Evolutionary conservation across 148 eudicot genomes (phyloP), one percentile per base, ranked within the genome.

Genomic region (Amaranthus cruentus): DNA sequence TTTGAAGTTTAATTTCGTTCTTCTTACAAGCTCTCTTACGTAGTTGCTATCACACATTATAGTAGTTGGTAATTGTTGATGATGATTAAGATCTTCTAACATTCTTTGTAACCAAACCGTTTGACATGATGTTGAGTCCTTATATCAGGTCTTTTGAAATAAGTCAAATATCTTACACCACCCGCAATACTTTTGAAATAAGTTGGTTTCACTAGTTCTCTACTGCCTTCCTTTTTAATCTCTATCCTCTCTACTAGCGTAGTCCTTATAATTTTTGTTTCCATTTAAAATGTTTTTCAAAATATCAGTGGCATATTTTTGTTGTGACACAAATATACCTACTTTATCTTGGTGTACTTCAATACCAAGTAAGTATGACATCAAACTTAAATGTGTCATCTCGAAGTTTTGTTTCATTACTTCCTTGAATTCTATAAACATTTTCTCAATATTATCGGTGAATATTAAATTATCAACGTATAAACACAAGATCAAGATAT

Each of bases 351-450:
- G 68, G 2, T 12, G 51, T 46, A 65, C 48, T 65, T 65, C 68
- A 65, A 65, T 65, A 3, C 68, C 68, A 10, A 65, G 68, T 3
- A 65, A 65, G 10, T 65, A 65, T 5, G 68, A 65, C 68, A 65
- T 65, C 51, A 65, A 65, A 12, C 68, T 52, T 12, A 12, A 4
- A 18, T 18, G 18, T 18, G 18, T 18, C 18, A 18, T 18, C 18
- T 18, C 18, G 18, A 18, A 18, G 18, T 61, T 9, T 38, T 21
- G 4, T 11, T 46, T 65, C 68, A 65, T 65, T 4, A 8, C 53
- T 50, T 50, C 8, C 5, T 50, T 50, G 53, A 50, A 50, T 50
- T 50, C 53, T 8, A 4, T 8, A 50, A 50, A 50, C 53, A 50
- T 50, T 4, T 4, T 50, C 8, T 50, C 53, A 50, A 0, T 50